Conservation (phyloP, 73 alveolate genomes). For the Paramecium octaurelia region DNA sequence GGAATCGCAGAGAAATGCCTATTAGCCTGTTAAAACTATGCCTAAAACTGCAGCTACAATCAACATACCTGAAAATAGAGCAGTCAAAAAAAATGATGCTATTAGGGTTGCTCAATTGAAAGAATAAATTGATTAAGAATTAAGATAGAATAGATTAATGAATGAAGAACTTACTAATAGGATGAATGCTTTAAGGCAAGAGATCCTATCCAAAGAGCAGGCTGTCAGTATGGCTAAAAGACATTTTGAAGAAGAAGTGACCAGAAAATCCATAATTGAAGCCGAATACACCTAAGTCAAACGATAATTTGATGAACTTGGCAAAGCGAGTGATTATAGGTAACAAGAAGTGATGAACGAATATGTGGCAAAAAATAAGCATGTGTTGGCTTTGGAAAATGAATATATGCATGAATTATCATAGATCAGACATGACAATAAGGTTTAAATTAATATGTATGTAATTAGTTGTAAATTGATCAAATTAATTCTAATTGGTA, state of each 20-base stretch:
- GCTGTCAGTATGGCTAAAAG: conserved; percentile 14
- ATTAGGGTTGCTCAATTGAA: conserved; percentile 38
- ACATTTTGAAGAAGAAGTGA: not conserved
- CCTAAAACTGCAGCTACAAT: not conserved
- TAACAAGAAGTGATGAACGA: conserved; percentile 6
- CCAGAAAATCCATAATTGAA: not conserved
- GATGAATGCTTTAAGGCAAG: not conserved
- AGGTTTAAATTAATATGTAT: not conserved
- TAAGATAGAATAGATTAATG: conserved; percentile 4
- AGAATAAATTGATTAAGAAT: conserved; percentile 32
- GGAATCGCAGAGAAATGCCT: not conserved
- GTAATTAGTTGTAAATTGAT: not conserved
- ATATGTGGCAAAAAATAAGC: conserved; percentile 21
- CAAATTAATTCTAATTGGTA: not conserved
- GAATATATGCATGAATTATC: conserved; percentile 29
- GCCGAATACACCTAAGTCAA: conserved; percentile 14
- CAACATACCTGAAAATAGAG: not conserved
- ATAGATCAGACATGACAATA: not conserved
- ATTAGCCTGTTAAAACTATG: not conserved
- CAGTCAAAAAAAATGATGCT: not conserved
- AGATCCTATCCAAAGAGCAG: not conserved
- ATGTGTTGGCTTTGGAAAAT: conserved; percentile 6
- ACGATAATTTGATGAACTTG: conserved; percentile 2
- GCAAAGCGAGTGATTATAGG: not conserved
- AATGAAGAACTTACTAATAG: conserved; percentile 37